Conservation (phyloP, 2,329 filamentous ascomycete species). For the Escovopsis sp. region DNA sequence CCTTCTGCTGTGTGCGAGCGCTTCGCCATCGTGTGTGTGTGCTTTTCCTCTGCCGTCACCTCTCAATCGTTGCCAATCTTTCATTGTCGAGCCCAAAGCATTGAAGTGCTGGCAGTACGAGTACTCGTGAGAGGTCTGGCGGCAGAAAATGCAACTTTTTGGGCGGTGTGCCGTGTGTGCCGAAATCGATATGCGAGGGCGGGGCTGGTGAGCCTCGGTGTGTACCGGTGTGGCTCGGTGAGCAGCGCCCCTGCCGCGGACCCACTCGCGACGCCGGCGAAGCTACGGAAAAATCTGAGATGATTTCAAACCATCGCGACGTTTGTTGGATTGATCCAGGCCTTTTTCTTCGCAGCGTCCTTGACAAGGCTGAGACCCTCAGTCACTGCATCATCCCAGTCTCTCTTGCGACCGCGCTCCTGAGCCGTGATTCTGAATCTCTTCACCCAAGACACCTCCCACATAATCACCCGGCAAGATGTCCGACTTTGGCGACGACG, state of each 20-base stretch:
- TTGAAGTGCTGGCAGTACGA: neutral
- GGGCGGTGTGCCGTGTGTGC: slow-evolving; percentile 15
- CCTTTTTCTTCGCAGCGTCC: slow-evolving; percentile 14
- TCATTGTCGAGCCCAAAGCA: slow-evolving; percentile 3
- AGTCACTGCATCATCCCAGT: neutral
- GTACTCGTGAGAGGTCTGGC: too few species aligned
- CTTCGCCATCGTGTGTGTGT: slow-evolving; percentile 16
- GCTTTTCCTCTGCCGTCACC: neutral
- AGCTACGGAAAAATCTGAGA: slow-evolving; percentile 16
- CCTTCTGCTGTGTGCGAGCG: slow-evolving; percentile 13
- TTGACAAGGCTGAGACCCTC: slow-evolving; percentile 12
- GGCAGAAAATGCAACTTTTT: slow-evolving; percentile 20
- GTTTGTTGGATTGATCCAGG: slow-evolving; percentile 4
- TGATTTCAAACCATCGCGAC: slow-evolving; percentile 4
- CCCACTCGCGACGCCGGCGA: slow-evolving; percentile 10
- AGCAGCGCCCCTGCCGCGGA: neutral
- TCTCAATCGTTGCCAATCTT: too few species aligned
- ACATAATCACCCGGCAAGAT: slow-evolving; percentile 27
- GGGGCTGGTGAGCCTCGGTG: slow-evolving; percentile 10
- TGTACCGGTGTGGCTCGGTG: slow-evolving; percentile 4
- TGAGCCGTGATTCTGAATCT: neutral
- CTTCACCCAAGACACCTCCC: neutral
- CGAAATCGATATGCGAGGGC: slow-evolving; percentile 9
- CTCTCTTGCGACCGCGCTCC: neutral
- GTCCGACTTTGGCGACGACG: slow-evolving; percentile 62